Conservation (phyloP, 1,284 basidiomycete species). For the Leccinum pallidistipes region DNA sequence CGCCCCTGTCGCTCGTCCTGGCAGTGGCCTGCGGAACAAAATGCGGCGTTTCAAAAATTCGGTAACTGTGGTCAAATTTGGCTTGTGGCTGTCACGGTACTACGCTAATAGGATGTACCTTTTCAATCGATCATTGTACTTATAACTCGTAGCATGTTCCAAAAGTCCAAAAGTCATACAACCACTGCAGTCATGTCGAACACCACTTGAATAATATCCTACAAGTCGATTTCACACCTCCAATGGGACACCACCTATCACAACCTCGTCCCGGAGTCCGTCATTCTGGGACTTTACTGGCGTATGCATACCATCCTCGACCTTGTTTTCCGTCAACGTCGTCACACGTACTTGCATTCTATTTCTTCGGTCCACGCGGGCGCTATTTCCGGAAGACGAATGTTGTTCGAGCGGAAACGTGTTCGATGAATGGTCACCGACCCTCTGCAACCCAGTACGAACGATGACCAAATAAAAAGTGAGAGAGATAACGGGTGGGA, state of each 20-base stretch:
- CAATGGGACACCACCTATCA: neutral
- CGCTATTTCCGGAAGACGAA: neutral
- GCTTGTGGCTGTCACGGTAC: too few relatives aligned
- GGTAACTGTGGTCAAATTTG: too few relatives aligned
- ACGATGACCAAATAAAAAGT: neutral
- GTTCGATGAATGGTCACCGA: neutral
- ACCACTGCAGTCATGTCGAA: neutral
- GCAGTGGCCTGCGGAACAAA: too few relatives aligned
- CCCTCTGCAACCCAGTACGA: neutral
- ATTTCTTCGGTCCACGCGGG: neutral
- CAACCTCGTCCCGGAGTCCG: neutral
- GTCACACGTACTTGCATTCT: neutral
- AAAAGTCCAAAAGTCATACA: neutral
- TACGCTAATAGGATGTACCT: too few relatives aligned
- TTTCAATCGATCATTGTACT: neutral
- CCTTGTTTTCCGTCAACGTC: neutral
- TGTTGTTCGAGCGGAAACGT: neutral
- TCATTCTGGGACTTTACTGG: neutral
- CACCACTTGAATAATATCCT: neutral
- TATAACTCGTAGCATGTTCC: neutral
- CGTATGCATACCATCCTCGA: neutral
- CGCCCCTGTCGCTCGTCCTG: too few relatives aligned
- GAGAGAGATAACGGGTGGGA: neutral
- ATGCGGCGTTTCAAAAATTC: too few relatives aligned
- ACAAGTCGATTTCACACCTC: neutral